Conservation (phyloP, 1,284 basidiomycete genomes). For the Xerocomus amazonicus region DNA sequence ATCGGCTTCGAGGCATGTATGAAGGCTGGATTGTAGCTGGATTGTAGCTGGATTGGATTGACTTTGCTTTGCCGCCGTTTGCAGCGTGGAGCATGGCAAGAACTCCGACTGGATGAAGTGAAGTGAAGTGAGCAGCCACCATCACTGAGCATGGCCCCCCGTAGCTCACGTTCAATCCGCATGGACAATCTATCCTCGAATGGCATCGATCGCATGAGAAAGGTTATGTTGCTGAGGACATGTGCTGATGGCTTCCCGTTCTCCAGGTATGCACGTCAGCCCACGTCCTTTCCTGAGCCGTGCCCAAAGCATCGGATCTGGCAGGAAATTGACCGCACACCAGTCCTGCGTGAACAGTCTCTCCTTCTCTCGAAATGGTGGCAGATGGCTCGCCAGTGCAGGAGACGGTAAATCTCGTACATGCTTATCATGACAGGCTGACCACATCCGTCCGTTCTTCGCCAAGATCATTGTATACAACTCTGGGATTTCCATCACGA, state of each 20-base stretch:
- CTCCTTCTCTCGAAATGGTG: constrained; percentile 56
- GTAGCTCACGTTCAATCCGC: constrained; percentile 13
- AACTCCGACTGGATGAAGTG: constrained; percentile 19
- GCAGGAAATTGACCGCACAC: constrained; percentile 58
- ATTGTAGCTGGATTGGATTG: constrained; percentile 9
- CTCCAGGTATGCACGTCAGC: constrained; percentile 28
- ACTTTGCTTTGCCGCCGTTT: too few species aligned
- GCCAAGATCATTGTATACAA: constrained; percentile 54
- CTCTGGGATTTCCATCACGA: constrained; percentile 74
- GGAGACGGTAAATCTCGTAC: constrained; percentile 58
- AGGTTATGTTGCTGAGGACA: constrained; percentile 15
- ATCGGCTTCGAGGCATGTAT: constrained; percentile 18
- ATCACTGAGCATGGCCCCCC: constrained; percentile 12
- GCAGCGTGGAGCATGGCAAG: too few species aligned
- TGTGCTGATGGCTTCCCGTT: constrained; percentile 31
- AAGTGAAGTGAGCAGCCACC: neutral
- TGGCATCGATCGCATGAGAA: constrained; percentile 22
- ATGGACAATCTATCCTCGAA: constrained; percentile 25
- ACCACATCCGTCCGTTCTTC: neutral
- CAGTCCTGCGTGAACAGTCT: constrained; percentile 71
- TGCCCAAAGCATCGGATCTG: constrained; percentile 4
- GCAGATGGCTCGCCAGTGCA: constrained; percentile 69
- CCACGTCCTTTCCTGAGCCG: neutral
- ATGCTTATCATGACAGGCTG: constrained; percentile 8
- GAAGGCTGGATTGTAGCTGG: constrained; percentile 17